Evolutionary conservation across 2,329 filamentous ascomycete genomes (phyloP), one percentile per base, ranked within the genome.

Genomic region (Fusarium algeriense): DNA sequence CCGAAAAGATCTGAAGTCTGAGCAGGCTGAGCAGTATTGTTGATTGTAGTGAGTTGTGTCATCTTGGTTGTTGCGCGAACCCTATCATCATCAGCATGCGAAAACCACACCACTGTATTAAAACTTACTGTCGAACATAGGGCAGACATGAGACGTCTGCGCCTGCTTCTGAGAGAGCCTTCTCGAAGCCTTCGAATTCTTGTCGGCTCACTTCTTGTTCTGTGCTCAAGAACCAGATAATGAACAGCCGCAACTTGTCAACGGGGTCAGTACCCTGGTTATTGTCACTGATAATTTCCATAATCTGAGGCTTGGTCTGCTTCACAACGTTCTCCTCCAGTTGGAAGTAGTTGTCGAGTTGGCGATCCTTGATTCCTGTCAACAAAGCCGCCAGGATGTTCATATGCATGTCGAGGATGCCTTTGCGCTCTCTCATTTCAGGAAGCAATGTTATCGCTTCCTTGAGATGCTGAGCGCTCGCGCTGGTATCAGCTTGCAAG

Each of bases 341-440:
- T 79, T 98, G 94, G 83, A 97, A 99, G 82, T 93, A 99, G 79
- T 96, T 96, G 79, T 99, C 96, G 9, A 99, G 86, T 80, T 98
- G 95, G 19, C 96, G 91, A 75, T 97, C 93, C 79, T 98, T 98
- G 81, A 98, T 97, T 3, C 94, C 95, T 1, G 84, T 86, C 43
- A 91, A 78, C 6, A 91, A 80, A 2, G 93, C 93, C 3, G 95
- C 95, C 6, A 97, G 87, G 64, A 98, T 97, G 79, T 97, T 98
- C 96, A 99, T 99, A 80, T 99, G 96, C 93, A 98, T 98, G 79
- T 98, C 96, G 8, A 99, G 88, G 23, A 92, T 88, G n/a, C 91
- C 91, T 80, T 99, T 99, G 64, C 96, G 91, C 81, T 98, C 96
- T 70, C 94, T 88, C 73, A 99, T 86, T 80, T 98, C 95, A 0